These are phyloP conservation scores for Phaeoacremonium minimum DNA, from an alignment of 2,329 filamentous ascomycete species.

Conservation along the genomic window DNA sequence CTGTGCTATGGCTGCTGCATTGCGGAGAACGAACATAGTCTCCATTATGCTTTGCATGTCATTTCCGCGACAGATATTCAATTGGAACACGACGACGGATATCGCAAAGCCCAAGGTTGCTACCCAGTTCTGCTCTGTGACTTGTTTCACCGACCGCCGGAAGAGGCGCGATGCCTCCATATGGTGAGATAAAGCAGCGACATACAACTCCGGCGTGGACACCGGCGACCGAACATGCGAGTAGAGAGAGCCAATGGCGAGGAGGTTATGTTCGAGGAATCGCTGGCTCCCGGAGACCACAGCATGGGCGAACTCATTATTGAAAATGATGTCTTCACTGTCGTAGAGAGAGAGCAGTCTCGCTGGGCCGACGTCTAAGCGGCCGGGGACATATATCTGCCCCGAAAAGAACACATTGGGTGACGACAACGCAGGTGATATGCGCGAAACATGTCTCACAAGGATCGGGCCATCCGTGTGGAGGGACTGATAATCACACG, in stretches of 20 bases:
- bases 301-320: not conserved
- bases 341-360: not conserved
- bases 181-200: not conserved
- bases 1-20: not conserved
- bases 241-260: not conserved
- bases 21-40: not conserved
- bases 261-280: not conserved
- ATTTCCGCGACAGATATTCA: not conserved
- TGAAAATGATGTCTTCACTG: not conserved
- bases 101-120: not conserved
- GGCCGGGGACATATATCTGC: not conserved
- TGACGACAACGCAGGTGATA: no score
- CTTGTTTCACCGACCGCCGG: not conserved
- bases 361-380: not conserved
- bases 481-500: not conserved
- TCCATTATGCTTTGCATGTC: constrained; percentile 1
- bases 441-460: no score
- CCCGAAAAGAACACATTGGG: not conserved
- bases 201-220: not conserved
- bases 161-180: not conserved
- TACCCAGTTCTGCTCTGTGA: not conserved
- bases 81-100: not conserved
- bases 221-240: not conserved
- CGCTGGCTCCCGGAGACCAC: not conserved
- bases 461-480: not conserved